phyloP scores from a whole-genome alignment of 306 rosid genomes.

The Trifolium repens region DNA sequence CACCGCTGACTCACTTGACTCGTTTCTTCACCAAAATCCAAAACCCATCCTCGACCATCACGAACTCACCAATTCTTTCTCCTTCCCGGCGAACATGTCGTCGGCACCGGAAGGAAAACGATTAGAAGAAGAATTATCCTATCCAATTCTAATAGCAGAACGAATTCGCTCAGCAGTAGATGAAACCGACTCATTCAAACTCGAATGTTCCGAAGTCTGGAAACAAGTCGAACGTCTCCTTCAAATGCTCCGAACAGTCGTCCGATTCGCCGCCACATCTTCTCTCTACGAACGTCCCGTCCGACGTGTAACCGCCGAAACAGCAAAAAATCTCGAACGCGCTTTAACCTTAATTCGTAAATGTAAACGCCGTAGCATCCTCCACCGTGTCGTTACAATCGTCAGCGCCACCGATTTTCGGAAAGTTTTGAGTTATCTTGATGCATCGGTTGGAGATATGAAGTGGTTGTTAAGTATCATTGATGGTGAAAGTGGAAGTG shows the following conservation, averaged over 20 bases:
- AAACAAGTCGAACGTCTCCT: conserved; percentile 67
- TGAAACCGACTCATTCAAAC: conserved; percentile 62
- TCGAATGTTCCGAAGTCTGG: conserved; percentile 67
- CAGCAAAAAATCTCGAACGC: conserved; percentile 65
- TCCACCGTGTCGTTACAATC: conserved; percentile 69
- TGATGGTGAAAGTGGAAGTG: conserved; percentile 53
- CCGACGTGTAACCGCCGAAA: conserved; percentile 61
- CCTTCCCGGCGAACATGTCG: conserved; percentile 50
- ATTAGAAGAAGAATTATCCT: conserved; percentile 64
- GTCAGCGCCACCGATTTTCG: conserved; percentile 65
- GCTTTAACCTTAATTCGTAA: conserved; percentile 61
- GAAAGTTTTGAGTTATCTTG: conserved; percentile 48
- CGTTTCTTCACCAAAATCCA: not conserved
- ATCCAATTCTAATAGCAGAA: conserved; percentile 72
- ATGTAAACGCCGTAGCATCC: conserved; percentile 67
- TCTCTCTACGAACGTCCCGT: conserved; percentile 70
- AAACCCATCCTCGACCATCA: not conserved
- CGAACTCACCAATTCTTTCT: not conserved
- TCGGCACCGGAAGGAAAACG: conserved; percentile 53
- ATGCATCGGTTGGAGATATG: conserved; percentile 77
- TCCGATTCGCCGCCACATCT: conserved; percentile 55
- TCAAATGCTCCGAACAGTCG: conserved; percentile 70
- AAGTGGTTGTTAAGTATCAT: conserved; percentile 65
- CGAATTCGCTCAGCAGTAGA: conserved; percentile 61
- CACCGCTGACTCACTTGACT: conserved; percentile 44